phyloP scores from a whole-genome alignment of 2,329 filamentous ascomycete genomes.

The Bipolaris gigantea region DNA sequence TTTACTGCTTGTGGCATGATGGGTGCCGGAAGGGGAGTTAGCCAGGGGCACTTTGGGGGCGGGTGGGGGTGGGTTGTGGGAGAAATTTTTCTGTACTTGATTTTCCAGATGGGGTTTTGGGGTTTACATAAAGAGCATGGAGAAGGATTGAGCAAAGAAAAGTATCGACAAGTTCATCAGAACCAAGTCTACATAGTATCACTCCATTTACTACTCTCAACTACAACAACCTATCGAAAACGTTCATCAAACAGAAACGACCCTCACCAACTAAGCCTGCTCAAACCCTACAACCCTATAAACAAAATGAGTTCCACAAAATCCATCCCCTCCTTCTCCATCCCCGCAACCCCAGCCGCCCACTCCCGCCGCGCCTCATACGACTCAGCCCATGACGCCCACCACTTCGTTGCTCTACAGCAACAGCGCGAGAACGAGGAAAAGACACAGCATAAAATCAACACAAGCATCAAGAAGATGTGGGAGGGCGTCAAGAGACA shows the following conservation, averaged over 20 bases:
- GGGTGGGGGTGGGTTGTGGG: neutral
- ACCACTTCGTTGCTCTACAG: conserved; percentile 19
- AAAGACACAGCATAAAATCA: conserved; percentile 23
- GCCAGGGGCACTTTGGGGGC: conserved; percentile 1
- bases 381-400: conserved; percentile 28
- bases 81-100: conserved; percentile 9
- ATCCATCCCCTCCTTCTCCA: conserved; percentile 10
- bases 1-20: neutral
- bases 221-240: neutral
- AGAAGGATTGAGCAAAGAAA: neutral
- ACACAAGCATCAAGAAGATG: conserved; percentile 32
- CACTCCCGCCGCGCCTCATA: conserved; percentile 22
- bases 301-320: conserved; percentile 19
- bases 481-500: conserved; percentile 34
- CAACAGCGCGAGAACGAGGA: conserved; percentile 10
- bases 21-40: neutral
- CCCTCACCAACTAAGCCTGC: neutral
- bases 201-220: neutral
- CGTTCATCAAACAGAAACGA: neutral
- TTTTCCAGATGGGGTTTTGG: neutral
- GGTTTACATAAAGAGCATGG: conserved; percentile 17
- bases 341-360: conserved; percentile 11
- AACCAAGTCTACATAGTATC: neutral
- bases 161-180: neutral
- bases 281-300: neutral